Evolutionary conservation across 352 stramenopile genomes (phyloP).

Genomic region (Phytopythium aichiense): DNA sequence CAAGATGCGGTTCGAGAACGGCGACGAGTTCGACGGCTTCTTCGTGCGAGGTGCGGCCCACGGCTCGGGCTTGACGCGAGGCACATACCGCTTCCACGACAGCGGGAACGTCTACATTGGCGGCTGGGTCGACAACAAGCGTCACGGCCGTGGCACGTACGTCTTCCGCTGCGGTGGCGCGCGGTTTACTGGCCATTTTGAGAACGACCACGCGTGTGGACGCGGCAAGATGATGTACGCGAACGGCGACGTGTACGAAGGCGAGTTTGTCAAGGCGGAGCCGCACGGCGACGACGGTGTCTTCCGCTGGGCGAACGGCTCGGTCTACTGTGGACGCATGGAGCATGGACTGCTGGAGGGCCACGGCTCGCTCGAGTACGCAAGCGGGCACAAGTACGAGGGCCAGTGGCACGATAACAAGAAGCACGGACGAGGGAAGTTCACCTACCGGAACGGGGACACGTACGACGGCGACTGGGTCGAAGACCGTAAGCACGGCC

Average conservation of each 20-base stretch:
- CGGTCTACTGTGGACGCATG: constrained; percentile 73
- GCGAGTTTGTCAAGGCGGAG: constrained; percentile 56
- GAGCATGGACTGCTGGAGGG: constrained; percentile 61
- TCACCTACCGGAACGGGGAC: constrained; percentile 81
- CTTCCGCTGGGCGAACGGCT: constrained; percentile 77
- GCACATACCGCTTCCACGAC: constrained; percentile 57
- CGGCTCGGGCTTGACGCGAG: constrained; percentile 47
- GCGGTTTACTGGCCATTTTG: constrained; percentile 54
- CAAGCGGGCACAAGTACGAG: constrained; percentile 60
- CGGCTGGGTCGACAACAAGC: constrained; percentile 56
- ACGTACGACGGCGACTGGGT: constrained; percentile 73
- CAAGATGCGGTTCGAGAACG: constrained; percentile 71
- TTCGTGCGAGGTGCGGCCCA: constrained; percentile 49
- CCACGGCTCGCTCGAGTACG: constrained; percentile 50
- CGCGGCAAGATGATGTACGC: constrained; percentile 73
- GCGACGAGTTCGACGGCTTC: constrained; percentile 69
- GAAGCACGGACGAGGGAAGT: constrained; percentile 76
- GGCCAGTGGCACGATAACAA: constrained; percentile 62
- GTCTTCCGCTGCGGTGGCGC: constrained; percentile 47
- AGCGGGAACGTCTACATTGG: constrained; percentile 71
- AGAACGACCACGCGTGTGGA: constrained; percentile 63
- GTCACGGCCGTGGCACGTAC: constrained; percentile 70
- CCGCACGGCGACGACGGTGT: constrained; percentile 52
- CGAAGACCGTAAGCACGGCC: constrained; percentile 49
- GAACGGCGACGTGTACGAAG: constrained; percentile 84